phyloP scores from a whole-genome alignment of 202 grass and related monocot species.

The Digitaria exilis region DNA sequence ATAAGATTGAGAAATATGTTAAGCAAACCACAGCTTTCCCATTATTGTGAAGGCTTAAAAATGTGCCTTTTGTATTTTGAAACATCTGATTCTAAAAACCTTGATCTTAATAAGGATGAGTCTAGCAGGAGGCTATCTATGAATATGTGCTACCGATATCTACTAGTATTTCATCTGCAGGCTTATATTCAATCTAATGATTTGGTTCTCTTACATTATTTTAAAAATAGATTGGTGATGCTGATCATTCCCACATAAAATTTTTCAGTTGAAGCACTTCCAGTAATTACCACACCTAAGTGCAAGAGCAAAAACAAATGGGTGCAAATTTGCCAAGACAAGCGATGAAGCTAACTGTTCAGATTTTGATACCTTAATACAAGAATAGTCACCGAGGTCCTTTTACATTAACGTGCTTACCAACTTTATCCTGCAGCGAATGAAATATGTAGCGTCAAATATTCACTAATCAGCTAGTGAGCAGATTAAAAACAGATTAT shows the following conservation, averaged over 20 bases:
- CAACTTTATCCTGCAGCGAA: conserved; percentile 91
- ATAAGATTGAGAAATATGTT: conserved; percentile 15
- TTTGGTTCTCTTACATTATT: conserved; percentile 8
- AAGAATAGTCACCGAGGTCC: conserved; percentile 21
- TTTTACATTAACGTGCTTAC: conserved; percentile 61
- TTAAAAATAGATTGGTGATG: neutral
- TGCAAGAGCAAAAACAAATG: conserved; percentile 13
- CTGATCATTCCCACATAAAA: conserved; percentile 3
- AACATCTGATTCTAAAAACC: neutral
- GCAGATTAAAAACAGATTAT: neutral
- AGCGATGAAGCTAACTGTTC: neutral
- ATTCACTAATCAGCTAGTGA: conserved; percentile 5
- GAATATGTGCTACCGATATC: neutral
- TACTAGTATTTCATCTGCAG: neutral
- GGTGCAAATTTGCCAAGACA: neutral
- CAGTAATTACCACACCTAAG: neutral
- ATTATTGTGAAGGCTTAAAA: neutral
- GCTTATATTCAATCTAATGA: neutral
- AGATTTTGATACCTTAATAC: conserved; percentile 42
- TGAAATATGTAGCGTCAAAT: conserved; percentile 49
- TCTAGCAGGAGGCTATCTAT: neutral
- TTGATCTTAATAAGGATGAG: neutral
- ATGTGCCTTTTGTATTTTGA: neutral
- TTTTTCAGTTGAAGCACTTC: neutral
- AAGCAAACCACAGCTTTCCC: neutral